phyloP scores from a whole-genome alignment of 495 filamentous ascomycete genomes.

The Cryomyces minteri region DNA sequence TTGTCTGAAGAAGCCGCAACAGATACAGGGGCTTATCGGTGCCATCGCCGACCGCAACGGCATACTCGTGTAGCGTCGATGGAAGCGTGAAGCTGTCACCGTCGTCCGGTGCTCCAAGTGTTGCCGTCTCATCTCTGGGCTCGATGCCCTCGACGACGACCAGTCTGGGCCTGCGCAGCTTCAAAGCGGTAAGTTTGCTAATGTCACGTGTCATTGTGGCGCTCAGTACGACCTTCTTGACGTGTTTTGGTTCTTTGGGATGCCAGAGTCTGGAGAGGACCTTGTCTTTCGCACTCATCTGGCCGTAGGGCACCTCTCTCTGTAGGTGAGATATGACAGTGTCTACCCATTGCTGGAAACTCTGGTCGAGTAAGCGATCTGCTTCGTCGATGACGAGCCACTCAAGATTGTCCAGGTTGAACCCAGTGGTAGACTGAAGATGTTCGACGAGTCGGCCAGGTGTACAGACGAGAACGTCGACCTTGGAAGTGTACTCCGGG shows the following conservation, averaged over 20 bases:
- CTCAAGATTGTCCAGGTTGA: constrained; percentile 50
- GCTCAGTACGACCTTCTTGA: constrained; percentile 61
- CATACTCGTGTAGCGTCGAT: constrained; percentile 43
- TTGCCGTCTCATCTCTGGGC: background rate
- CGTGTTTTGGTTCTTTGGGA: constrained; percentile 22
- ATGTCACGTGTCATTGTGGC: constrained; percentile 89
- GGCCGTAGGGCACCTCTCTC: constrained; percentile 17
- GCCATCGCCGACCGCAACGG: constrained; percentile 49
- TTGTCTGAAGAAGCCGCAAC: constrained; percentile 25
- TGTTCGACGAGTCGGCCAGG: constrained; percentile 88
- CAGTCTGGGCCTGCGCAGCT: constrained; percentile 45
- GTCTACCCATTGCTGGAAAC: constrained; percentile 81
- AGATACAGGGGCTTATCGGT: constrained; percentile 76
- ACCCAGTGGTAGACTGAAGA: constrained; percentile 63
- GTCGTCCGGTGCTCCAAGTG: constrained; percentile 4
- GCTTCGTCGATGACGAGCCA: constrained; percentile 93
- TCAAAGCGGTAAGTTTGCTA: constrained; percentile 55
- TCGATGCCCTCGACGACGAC: constrained; percentile 2
- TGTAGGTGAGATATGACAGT: constrained; percentile 48
- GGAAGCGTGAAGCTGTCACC: background rate
- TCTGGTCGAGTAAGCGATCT: constrained; percentile 76
- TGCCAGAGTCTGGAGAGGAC: constrained; percentile 19
- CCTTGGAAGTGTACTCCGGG: constrained; percentile 40
- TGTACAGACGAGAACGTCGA: constrained; percentile 83
- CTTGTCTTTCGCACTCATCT: constrained; percentile 26